phyloP scores from a whole-genome alignment of 2,329 filamentous ascomycete genomes.

The Claviceps spartinae region DNA sequence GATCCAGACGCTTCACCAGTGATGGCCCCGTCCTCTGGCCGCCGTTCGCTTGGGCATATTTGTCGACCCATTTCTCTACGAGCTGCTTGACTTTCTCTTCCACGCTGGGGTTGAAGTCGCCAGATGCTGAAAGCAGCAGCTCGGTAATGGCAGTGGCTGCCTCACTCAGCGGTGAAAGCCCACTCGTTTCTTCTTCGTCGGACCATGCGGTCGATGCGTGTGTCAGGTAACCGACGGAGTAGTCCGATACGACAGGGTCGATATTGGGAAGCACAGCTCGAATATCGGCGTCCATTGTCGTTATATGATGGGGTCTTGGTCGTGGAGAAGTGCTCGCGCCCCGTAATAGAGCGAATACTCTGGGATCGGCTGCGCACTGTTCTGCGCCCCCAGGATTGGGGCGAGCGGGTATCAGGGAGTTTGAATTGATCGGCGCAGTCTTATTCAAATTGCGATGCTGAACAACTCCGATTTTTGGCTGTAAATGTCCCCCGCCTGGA shows the following conservation, averaged over 20 bases:
- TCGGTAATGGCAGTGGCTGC: slow-evolving; percentile 77
- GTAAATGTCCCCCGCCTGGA: background rate
- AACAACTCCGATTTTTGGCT: slow-evolving; percentile 1
- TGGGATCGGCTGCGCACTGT: background rate
- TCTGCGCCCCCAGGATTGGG: background rate
- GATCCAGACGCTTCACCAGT: slow-evolving; percentile 72
- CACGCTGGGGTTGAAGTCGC: slow-evolving; percentile 57
- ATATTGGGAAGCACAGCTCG: slow-evolving; percentile 72
- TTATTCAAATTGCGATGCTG: background rate
- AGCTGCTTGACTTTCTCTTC: slow-evolving; percentile 69
- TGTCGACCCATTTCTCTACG: slow-evolving; percentile 79
- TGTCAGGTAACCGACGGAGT: slow-evolving; percentile 84
- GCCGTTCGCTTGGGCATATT: slow-evolving; percentile 62
- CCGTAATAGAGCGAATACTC: background rate
- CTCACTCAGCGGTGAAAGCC: slow-evolving; percentile 66
- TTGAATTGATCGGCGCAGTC: background rate
- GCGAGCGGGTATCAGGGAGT: background rate
- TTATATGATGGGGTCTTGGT: background rate
- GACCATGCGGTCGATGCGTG: slow-evolving; percentile 82
- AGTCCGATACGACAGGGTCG: slow-evolving; percentile 79
- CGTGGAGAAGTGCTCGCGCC: background rate
- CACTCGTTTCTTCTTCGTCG: slow-evolving; percentile 55
- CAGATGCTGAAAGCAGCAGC: slow-evolving; percentile 84
- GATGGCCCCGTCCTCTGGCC: slow-evolving; percentile 60
- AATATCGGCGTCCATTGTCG: slow-evolving; percentile 73